These are phyloP conservation scores for Jimgerdemannia lactiflua DNA, from an alignment of 192 early-diverging fungal species.

Conservation along the genomic window DNA sequence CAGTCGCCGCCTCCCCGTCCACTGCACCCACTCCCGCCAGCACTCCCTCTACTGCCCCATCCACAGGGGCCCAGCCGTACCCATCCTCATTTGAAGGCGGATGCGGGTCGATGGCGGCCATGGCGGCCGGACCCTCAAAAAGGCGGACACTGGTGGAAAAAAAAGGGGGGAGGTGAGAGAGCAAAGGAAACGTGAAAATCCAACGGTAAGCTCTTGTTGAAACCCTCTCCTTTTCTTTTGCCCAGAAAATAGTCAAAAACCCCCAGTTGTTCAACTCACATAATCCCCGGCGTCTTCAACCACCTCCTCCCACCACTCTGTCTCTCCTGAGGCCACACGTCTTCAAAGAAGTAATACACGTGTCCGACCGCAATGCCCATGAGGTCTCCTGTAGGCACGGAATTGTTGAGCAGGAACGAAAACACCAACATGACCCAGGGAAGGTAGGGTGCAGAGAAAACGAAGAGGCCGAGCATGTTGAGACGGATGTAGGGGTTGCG, in stretches of 20 bases:
- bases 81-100: neutral
- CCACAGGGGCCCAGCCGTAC: neutral
- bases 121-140: neutral
- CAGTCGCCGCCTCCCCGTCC: too few species aligned
- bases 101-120: neutral
- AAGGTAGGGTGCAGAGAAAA: constrained; percentile 86
- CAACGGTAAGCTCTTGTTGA: neutral
- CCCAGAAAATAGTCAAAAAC: too few species aligned
- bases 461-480: constrained; percentile 90
- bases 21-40: too few species aligned
- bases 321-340: constrained; percentile 82
- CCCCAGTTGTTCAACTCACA: constrained; percentile 33
- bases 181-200: too few species aligned
- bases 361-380: constrained; percentile 89
- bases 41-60: too few species aligned
- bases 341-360: constrained; percentile 93
- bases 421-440: constrained; percentile 92
- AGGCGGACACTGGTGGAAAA: neutral
- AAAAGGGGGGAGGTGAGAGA: neutral
- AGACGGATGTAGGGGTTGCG: constrained; percentile 88
- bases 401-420: constrained; percentile 71
- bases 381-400: constrained; percentile 77
- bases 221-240: neutral
- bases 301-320: constrained; percentile 55
- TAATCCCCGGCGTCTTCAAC: constrained; percentile 49